These are phyloP conservation scores for Eragrostis tef DNA, from an alignment of 202 grass and related monocot genomes.

Conservation along the genomic window DNA sequence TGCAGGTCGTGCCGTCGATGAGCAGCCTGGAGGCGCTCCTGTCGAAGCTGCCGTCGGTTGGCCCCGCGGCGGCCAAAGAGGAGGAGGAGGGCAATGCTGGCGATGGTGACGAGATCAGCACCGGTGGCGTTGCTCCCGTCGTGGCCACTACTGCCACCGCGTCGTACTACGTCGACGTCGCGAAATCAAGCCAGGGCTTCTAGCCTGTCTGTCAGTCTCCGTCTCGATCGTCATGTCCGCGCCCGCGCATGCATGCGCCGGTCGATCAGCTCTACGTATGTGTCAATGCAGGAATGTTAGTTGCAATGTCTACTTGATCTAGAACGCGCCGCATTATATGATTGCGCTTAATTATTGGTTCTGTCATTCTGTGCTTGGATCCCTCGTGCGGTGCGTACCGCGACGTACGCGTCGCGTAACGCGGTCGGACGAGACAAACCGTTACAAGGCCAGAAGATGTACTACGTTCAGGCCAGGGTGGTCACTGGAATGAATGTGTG, in stretches of 20 bases:
- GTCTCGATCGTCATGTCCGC: background rate
- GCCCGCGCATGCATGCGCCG: background rate
- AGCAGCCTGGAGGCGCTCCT: no score
- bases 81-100: background rate
- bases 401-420: no score
- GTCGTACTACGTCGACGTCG: constrained; percentile 54
- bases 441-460: background rate
- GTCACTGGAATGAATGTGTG: background rate
- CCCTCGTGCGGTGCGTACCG: constrained; percentile 17
- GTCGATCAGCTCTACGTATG: background rate
- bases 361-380: background rate
- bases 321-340: constrained; percentile 8
- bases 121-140: background rate
- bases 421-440: background rate
- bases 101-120: constrained; percentile 28
- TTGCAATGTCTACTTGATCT: constrained; percentile 33
- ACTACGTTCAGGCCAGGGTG: background rate
- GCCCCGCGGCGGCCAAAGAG: constrained; percentile 36
- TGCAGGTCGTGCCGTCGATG: no score
- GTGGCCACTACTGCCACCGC: background rate
- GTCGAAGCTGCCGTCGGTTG: constrained; percentile 69
- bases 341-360: constrained; percentile 5
- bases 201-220: constrained; percentile 23
- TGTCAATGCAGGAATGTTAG: background rate
- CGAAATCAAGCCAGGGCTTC: constrained; percentile 53